These are phyloP conservation scores for Colletotrichum sp. DNA, from an alignment of 2,329 filamentous ascomycete genomes.

Conservation along the genomic window DNA sequence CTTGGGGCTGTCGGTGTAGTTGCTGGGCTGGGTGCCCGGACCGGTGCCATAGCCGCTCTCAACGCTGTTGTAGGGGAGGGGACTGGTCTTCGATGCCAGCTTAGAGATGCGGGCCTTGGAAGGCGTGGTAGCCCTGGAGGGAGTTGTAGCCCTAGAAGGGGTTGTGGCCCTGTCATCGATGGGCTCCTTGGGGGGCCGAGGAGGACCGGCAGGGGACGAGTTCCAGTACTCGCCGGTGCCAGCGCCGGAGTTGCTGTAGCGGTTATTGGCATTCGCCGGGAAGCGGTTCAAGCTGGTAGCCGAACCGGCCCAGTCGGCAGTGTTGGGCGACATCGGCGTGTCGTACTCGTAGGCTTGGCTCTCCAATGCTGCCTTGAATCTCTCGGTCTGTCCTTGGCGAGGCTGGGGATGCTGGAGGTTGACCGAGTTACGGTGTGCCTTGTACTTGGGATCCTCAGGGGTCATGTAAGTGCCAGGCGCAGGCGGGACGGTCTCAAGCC, in stretches of 20 bases:
- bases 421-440: conserved; percentile 80
- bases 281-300: conserved; percentile 63
- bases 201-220: conserved; percentile 52
- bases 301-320: conserved; percentile 68
- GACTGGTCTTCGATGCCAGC: conserved; percentile 56
- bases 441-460: conserved; percentile 78
- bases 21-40: conserved; percentile 48
- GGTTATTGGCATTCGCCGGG: conserved; percentile 50
- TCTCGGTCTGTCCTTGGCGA: conserved; percentile 73
- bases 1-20: conserved; percentile 57
- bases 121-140: conserved; percentile 41
- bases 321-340: conserved; percentile 63
- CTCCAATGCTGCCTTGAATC: conserved; percentile 77
- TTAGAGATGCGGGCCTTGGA: conserved; percentile 55
- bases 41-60: conserved; percentile 60
- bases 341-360: conserved; percentile 74
- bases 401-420: conserved; percentile 84
- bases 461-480: conserved; percentile 61
- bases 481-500: conserved; percentile 21
- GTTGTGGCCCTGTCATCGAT: conserved; percentile 49
- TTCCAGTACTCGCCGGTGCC: conserved; percentile 49
- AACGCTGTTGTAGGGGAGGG: conserved; percentile 60
- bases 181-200: conserved; percentile 68
- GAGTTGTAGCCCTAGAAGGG: conserved; percentile 43
- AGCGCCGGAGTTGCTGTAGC: conserved; percentile 44